Percentiles rank a stretch among this genome's conserved stretches.
Conservation (phyloP, 2,329 filamentous ascomycete genomes). For the Grosmannia clavigera region DNA sequence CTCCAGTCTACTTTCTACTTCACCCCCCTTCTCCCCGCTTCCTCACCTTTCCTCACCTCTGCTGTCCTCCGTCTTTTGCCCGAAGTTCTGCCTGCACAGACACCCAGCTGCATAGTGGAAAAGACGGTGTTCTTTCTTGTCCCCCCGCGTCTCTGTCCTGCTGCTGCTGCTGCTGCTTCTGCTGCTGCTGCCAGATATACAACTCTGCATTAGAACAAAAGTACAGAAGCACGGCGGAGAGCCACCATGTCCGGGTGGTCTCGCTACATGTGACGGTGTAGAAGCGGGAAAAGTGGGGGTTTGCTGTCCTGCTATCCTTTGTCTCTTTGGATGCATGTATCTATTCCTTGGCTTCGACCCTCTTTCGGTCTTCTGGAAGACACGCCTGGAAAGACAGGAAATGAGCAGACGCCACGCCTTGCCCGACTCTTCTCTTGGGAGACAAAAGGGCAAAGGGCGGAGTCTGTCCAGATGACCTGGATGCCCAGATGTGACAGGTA, state of each 20-base stretch:
- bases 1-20: not conserved
- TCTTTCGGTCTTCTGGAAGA: not conserved
- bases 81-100: not conserved
- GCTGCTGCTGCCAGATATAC: not conserved
- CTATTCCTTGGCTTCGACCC: not conserved
- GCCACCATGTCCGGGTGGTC: not conserved
- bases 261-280: not conserved
- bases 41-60: not conserved
- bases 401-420: not conserved
- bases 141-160: not conserved
- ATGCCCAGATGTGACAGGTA: constrained; percentile 8
- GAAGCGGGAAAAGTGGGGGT: not conserved
- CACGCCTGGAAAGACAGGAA: not conserved
- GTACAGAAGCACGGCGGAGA: not conserved
- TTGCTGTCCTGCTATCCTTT: not conserved
- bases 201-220: not conserved
- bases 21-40: not conserved
- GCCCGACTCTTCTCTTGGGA: not conserved
- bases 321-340: not conserved
- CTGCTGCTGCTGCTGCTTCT: not conserved
- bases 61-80: not conserved
- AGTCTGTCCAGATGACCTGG: not conserved
- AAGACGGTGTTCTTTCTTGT: not conserved
- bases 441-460: not conserved
- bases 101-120: not conserved